Evolutionary conservation across 23 red algal genomes (phyloP).

Genomic region (Chondrus crispus): DNA sequence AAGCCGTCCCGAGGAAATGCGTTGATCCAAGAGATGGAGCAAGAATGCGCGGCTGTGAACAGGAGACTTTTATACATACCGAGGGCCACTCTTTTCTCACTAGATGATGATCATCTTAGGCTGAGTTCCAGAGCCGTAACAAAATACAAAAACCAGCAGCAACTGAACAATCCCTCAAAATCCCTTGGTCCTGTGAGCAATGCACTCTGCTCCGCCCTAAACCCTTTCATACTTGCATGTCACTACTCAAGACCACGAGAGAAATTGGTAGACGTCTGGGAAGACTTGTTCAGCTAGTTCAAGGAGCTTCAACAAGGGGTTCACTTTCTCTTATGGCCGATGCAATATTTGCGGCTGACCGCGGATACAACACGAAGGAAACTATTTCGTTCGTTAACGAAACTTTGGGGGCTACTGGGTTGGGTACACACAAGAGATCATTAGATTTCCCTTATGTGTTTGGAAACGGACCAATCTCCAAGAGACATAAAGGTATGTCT

Average conservation of each 20-base stretch:
- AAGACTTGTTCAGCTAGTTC: not conserved
- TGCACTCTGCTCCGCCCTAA: not conserved
- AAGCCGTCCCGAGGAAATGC: not conserved
- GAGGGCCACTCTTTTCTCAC: not conserved
- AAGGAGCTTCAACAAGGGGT: not conserved
- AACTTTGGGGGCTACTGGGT: not conserved
- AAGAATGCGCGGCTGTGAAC: conserved; percentile 1
- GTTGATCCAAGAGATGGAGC: not conserved
- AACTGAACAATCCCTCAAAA: not conserved
- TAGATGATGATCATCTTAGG: not conserved
- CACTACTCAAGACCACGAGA: not conserved
- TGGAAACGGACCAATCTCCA: not conserved
- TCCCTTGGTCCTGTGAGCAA: not conserved
- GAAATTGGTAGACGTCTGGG: not conserved
- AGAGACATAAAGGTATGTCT: not conserved
- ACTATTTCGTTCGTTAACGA: not conserved
- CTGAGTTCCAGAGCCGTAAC: not conserved
- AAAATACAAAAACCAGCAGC: not conserved
- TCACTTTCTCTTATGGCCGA: not conserved
- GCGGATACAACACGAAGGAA: conserved; percentile 2
- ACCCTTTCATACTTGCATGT: not conserved
- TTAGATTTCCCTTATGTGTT: conserved; percentile 20
- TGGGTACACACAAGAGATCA: not conserved
- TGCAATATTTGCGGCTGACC: not conserved
- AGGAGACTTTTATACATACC: not conserved